A percentile compares a stretch with the other conserved stretches of the same genome.
Conservation (phyloP, 2,329 filamentous ascomycete genomes). For the Neophaeococcomyces mojaviensis region DNA sequence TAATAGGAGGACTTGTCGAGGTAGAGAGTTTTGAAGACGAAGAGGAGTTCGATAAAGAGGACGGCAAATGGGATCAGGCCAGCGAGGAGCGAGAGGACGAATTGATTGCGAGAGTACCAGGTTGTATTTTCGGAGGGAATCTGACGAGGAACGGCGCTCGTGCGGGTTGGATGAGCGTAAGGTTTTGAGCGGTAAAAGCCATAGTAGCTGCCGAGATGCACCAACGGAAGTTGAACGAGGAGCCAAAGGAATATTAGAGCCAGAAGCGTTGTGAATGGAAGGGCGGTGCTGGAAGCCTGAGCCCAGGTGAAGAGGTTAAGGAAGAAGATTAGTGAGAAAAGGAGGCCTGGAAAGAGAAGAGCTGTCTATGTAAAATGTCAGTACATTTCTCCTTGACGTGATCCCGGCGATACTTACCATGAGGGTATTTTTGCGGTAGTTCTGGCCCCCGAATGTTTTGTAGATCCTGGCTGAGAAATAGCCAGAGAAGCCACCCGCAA, state of each 20-base stretch:
- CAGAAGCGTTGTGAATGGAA: slow-evolving; percentile 72
- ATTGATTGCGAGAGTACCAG: slow-evolving; percentile 65
- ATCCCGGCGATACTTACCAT: slow-evolving; percentile 35
- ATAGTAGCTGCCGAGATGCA: slow-evolving; percentile 71
- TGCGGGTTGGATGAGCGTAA: slow-evolving; percentile 79
- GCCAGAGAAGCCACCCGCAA: slow-evolving; percentile 75
- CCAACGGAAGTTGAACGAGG: slow-evolving; percentile 75
- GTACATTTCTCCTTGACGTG: not conserved
- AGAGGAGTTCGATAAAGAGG: slow-evolving; percentile 79
- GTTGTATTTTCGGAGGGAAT: slow-evolving; percentile 56
- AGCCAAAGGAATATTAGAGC: slow-evolving; percentile 71
- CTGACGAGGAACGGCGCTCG: slow-evolving; percentile 62
- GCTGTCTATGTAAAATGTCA: slow-evolving; percentile 48
- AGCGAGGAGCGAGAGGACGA: slow-evolving; percentile 54
- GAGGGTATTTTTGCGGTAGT: slow-evolving; percentile 68
- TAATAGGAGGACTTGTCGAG: slow-evolving; percentile 88
- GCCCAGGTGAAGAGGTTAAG: slow-evolving; percentile 87
- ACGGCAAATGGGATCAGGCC: slow-evolving; percentile 79
- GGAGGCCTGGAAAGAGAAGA: slow-evolving; percentile 67
- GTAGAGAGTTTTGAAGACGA: slow-evolving; percentile 81
- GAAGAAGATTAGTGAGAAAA: slow-evolving; percentile 68
- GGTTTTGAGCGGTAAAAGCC: slow-evolving; percentile 60
- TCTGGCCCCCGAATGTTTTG: slow-evolving; percentile 69
- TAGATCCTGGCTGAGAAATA: slow-evolving; percentile 81
- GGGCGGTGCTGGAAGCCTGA: slow-evolving; percentile 77